Evolutionary conservation across 148 eudicot genomes (phyloP).

Genomic region (Fagopyrum homotropicum): DNA sequence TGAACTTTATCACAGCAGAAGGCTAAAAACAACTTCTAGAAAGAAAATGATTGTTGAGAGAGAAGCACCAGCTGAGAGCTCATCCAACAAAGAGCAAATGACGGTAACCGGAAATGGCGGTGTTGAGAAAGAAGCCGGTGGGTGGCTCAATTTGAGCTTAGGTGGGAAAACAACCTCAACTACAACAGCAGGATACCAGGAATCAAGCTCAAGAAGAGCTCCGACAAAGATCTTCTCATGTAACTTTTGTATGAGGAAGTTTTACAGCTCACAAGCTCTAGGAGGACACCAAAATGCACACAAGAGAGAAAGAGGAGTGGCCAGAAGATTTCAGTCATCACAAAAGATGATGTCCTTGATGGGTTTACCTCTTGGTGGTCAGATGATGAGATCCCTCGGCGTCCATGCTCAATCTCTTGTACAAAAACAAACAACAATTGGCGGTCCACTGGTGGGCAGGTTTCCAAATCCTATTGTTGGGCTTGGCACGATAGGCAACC

Average conservation of each 20-base stretch:
- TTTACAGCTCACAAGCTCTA: constrained; percentile 77
- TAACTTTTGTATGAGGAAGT: constrained; percentile 69
- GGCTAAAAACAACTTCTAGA: neutral
- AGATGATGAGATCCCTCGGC: constrained; percentile 47
- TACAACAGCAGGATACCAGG: neutral
- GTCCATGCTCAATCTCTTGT: constrained; percentile 61
- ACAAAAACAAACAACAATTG: constrained; percentile 37
- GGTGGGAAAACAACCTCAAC: constrained; percentile 15
- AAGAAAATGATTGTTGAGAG: constrained; percentile 22
- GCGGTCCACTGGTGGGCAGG: constrained; percentile 21
- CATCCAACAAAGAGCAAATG: constrained; percentile 26
- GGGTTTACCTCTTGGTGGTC: constrained; percentile 27
- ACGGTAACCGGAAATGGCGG: constrained; percentile 10
- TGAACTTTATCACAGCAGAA: neutral
- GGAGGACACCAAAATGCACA: constrained; percentile 93
- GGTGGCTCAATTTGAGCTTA: constrained; percentile 52
- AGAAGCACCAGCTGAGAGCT: constrained; percentile 15
- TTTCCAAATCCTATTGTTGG: constrained; percentile 14
- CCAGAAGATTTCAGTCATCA: constrained; percentile 49
- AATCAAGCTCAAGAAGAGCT: constrained; percentile 25
- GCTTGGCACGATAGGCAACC: constrained; percentile 20
- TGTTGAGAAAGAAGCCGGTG: constrained; percentile 14
- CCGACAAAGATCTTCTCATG: constrained; percentile 56
- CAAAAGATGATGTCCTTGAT: constrained; percentile 40
- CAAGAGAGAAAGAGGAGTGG: constrained; percentile 66